phyloP scores from a whole-genome alignment of 371 early-diverging fungal genomes.

The Mortierella sp. region DNA sequence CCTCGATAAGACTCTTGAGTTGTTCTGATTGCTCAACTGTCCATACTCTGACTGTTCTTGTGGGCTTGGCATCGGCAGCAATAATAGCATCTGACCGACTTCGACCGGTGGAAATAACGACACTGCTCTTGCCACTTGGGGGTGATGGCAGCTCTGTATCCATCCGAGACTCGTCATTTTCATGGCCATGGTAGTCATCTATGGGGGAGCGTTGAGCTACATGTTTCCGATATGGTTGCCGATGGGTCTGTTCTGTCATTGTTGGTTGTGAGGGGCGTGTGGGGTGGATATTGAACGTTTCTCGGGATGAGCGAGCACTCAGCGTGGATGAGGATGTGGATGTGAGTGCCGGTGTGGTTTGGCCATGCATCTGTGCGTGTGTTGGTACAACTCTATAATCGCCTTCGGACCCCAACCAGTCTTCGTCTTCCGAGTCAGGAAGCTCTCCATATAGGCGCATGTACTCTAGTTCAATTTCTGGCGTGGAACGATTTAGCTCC shows the following conservation, averaged over 20 bases:
- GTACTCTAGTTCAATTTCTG: conserved; percentile 49
- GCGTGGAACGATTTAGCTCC: conserved; percentile 27
- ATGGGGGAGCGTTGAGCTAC: background rate
- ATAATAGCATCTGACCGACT: background rate
- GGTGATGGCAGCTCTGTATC: conserved; percentile 1
- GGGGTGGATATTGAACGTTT: conserved; percentile 9
- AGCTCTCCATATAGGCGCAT: conserved; percentile 51
- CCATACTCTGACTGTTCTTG: conserved; percentile 50
- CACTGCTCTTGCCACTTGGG: conserved; percentile 12
- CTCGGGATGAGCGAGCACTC: conserved; percentile 37
- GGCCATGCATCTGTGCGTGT: background rate
- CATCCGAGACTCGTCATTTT: conserved; percentile 12
- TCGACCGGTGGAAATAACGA: background rate
- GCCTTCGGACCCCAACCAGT: background rate
- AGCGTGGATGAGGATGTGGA: conserved; percentile 21
- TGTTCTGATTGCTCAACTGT: conserved; percentile 50
- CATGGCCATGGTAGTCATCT: conserved; percentile 16
- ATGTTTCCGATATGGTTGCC: conserved; percentile 4
- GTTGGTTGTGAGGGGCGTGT: conserved; percentile 12
- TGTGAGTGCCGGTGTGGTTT: conserved; percentile 22
- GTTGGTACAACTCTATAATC: background rate
- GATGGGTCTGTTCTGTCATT: conserved; percentile 4
- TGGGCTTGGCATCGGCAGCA: conserved; percentile 28
- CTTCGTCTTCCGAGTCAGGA: conserved; percentile 39
- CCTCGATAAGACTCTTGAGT: conserved; percentile 48